phyloP scores from a whole-genome alignment of 345 rosid genomes.

The Citrus mangshanensis region DNA sequence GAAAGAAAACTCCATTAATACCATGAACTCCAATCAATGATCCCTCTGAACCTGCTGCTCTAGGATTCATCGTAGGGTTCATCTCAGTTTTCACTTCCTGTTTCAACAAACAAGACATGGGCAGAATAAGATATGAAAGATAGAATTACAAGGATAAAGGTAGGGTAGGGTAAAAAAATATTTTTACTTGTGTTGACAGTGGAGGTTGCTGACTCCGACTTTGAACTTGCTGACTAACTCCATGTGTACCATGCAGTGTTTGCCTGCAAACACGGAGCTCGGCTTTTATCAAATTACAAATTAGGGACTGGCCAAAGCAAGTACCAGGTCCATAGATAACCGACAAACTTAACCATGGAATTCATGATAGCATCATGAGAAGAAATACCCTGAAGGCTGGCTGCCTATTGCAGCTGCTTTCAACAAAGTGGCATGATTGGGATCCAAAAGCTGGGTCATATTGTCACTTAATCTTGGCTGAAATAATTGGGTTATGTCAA shows the following conservation, averaged over 20 bases:
- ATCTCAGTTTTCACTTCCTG: slow-evolving; percentile 46
- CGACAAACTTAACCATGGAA: neutral
- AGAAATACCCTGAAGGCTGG: slow-evolving; percentile 45
- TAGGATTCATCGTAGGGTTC: slow-evolving; percentile 40
- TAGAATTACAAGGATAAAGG: neutral
- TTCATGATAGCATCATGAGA: slow-evolving; percentile 1
- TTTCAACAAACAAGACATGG: neutral
- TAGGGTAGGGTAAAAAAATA: neutral
- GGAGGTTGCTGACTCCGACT: slow-evolving; percentile 44
- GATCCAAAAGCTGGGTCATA: slow-evolving; percentile 45
- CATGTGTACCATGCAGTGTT: slow-evolving; percentile 35
- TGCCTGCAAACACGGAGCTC: slow-evolving; percentile 31
- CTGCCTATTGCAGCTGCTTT: slow-evolving; percentile 42
- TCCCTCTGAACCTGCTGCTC: slow-evolving; percentile 37
- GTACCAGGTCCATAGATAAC: neutral
- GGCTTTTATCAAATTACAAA: neutral
- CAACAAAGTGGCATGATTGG: slow-evolving; percentile 40
- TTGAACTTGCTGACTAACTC: slow-evolving; percentile 41
- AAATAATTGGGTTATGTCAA: slow-evolving; percentile 14
- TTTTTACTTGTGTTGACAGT: slow-evolving; percentile 33
- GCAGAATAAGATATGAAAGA: neutral
- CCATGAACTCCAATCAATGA: slow-evolving; percentile 47
- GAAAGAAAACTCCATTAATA: slow-evolving; percentile 12
- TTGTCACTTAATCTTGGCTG: slow-evolving; percentile 48
- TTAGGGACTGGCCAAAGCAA: slow-evolving; percentile 4